Percentiles rank a stretch among this genome's conserved stretches.
Evolutionary conservation across 192 early-diverging fungal species (phyloP).

Genomic region (Coemansia aciculifera): DNA sequence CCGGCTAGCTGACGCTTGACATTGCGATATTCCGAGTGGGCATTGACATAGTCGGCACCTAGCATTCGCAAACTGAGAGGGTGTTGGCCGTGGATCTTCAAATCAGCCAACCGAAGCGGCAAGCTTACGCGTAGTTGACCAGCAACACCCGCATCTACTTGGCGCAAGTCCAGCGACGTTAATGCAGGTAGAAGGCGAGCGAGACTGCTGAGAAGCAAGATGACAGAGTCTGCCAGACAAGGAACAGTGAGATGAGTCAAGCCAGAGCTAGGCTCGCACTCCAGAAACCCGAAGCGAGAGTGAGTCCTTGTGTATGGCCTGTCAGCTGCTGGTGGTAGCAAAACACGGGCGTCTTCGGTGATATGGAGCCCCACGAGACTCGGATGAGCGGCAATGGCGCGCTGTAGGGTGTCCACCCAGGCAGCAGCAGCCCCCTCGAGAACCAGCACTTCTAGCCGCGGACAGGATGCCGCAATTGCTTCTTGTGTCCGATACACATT

Average conservation of each 20-base stretch:
- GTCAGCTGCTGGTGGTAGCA: conserved; percentile 37
- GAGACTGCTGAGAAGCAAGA: conserved; percentile 25
- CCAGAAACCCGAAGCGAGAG: conserved; percentile 18
- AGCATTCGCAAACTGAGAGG: conserved; percentile 47
- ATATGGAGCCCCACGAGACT: conserved; percentile 31
- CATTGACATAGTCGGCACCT: not conserved
- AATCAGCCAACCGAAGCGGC: conserved; percentile 10
- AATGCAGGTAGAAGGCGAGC: conserved; percentile 23
- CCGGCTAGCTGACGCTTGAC: not conserved
- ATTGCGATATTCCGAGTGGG: not conserved
- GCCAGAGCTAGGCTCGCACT: not conserved
- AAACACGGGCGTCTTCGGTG: conserved; percentile 39
- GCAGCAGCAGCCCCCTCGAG: conserved; percentile 41
- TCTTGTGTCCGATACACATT: conserved; percentile 38
- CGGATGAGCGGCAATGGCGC: conserved; percentile 26
- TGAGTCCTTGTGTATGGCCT: conserved; percentile 13
- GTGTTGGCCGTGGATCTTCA: conserved; percentile 34
- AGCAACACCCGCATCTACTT: conserved; percentile 33
- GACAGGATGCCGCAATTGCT: conserved; percentile 19
- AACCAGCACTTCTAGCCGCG: conserved; percentile 20
- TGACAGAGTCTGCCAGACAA: conserved; percentile 36
- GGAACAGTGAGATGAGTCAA: conserved; percentile 49
- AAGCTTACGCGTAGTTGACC: conserved; percentile 24
- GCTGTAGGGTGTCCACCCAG: conserved; percentile 35
- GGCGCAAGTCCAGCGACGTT: conserved; percentile 35